Evolutionary conservation across 257 asterid genomes (phyloP).

Genomic region (Penstemon eatonii): DNA sequence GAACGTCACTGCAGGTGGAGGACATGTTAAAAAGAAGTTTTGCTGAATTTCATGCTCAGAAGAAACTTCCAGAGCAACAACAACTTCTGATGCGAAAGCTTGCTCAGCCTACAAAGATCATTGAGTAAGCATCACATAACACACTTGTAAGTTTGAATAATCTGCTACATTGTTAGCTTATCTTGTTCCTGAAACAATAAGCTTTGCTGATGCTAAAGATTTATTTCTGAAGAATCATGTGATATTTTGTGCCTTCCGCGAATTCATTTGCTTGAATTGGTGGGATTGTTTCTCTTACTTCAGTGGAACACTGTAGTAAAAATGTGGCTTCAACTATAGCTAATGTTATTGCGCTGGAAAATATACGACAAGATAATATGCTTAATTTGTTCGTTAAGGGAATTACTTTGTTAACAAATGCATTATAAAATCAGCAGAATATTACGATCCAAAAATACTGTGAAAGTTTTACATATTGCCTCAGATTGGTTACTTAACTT

Average conservation of each 20-base stretch:
- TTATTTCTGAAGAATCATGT: conserved; percentile 10
- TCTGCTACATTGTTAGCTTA: conserved; percentile 3
- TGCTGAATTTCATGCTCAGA: conserved; percentile 98
- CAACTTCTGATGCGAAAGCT: conserved; percentile 80
- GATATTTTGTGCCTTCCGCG: conserved; percentile 2
- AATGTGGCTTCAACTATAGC: neutral
- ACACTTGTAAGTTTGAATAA: conserved; percentile 18
- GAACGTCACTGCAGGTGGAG: conserved; percentile 69
- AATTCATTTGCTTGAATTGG: conserved; percentile 14
- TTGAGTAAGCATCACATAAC: conserved; percentile 69
- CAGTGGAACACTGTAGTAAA: neutral
- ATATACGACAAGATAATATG: neutral
- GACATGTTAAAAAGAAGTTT: conserved; percentile 99
- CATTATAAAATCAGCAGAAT: neutral
- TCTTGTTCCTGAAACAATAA: conserved; percentile 11
- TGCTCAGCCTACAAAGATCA: conserved; percentile 66
- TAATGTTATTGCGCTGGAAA: neutral
- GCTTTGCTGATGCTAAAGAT: conserved; percentile 19
- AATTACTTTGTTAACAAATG: no score
- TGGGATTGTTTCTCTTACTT: conserved; percentile 5
- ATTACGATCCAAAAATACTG: neutral
- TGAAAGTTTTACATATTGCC: neutral
- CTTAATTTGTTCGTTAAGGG: neutral
- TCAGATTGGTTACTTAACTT: neutral
- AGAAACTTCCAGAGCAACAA: conserved; percentile 90